Evolutionary conservation across 2,329 filamentous ascomycete genomes (phyloP), one percentile per base, ranked within the genome.

Genomic region (Arthrobotrys conoides): DNA sequence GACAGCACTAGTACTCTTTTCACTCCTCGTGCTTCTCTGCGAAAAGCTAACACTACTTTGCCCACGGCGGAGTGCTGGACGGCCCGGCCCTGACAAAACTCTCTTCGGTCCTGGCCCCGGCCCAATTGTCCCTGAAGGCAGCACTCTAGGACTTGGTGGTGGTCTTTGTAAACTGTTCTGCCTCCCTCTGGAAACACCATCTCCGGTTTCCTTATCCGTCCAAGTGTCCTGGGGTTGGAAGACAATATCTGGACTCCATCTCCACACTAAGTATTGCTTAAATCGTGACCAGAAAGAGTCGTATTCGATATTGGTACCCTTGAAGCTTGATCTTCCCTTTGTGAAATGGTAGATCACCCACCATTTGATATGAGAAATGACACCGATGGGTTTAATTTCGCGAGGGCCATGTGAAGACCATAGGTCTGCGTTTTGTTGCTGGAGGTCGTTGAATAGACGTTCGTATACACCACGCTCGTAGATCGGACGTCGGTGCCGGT

Each of bases 341-440:
- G 87, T 87, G 87, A 87, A 88, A 3, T 80, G 80, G 3, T 83
- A 84, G 5, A 88, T 83, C 0, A 88, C 81, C 2, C 83, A 82
- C 87, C 87, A 88, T 81, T 87, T 88, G 0, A 87, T 24, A 1
- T 82, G 82, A 1, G 83, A 84, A 59, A 84, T 81, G 64, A 83
- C 80, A 1, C 85, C 85, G 0, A 83, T 80, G 0, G 87, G 86
- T 9, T 84, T 81, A 24, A 88, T 81, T 36, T 84, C 79, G 3
- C 84, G 83, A 0, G 87, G 87, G 0, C 87, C 87, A 12, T 83
- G 81, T 0, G 86, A 83, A 0, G 86, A 86, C 87, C 87, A 89
- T 1, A 88, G 83, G 0, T 82, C 75, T 0, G 87, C 86, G 68
- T 87, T 84, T 2, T 82, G 78, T n/a, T 83, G 84, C 3, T 86